phyloP scores from a whole-genome alignment of 75 land plant species.

The Adiantum capillusveneris region DNA sequence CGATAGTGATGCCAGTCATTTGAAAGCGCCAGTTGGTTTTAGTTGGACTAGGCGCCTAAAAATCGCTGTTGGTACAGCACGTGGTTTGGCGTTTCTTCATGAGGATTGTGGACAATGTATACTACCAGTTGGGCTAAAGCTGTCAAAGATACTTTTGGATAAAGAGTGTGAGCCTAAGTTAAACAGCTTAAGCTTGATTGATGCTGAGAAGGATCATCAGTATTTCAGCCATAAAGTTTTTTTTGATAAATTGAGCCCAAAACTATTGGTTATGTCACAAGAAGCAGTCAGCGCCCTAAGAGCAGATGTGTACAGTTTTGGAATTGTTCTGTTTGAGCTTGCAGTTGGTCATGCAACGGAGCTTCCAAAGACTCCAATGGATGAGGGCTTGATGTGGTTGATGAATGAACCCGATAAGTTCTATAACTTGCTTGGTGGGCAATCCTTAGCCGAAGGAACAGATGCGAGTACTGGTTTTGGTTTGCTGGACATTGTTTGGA shows the following conservation, averaged over 20 bases:
- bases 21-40: neutral
- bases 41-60: neutral
- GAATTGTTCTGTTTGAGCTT: constrained; percentile 85
- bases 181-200: neutral
- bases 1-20: neutral
- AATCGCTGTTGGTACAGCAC: constrained; percentile 1
- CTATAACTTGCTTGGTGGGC: neutral
- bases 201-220: neutral
- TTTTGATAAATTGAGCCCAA: neutral
- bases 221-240: neutral
- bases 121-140: neutral
- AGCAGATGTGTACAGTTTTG: constrained; percentile 85
- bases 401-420: neutral
- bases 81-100: neutral
- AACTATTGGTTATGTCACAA: constrained; percentile 50
- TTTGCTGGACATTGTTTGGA: neutral
- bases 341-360: neutral
- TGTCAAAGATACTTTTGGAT: neutral
- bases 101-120: constrained; percentile 4
- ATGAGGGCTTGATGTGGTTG: neutral
- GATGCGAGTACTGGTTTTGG: neutral
- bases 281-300: constrained; percentile 87
- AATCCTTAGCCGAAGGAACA: neutral
- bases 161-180: neutral
- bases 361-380: neutral